Percentiles rank a stretch among this genome's conserved stretches.
Evolutionary conservation across 345 rosid genomes (phyloP).

Genomic region (Schrenkiella parvula): DNA sequence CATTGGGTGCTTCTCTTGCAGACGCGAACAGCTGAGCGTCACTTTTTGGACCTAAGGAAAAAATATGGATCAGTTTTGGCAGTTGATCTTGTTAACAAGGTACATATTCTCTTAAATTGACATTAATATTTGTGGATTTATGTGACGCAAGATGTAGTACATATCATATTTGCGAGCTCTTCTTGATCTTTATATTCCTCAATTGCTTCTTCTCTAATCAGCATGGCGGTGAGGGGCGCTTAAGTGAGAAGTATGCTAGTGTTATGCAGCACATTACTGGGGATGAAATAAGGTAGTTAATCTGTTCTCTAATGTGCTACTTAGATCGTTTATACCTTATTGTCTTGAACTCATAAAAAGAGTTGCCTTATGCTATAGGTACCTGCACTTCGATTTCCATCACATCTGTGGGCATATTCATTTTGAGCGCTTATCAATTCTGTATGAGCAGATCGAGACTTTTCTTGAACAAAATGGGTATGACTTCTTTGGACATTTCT

Average conservation of each 20-base stretch:
- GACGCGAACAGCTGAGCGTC: constrained; percentile 78
- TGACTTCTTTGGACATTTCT: constrained; percentile 4
- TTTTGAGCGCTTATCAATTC: constrained; percentile 93
- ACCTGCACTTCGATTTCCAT: constrained; percentile 95
- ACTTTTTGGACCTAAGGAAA: constrained; percentile 90
- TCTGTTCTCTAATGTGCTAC: constrained; percentile 29
- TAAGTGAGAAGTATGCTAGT: constrained; percentile 66
- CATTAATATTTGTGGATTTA: background rate
- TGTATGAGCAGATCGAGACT: constrained; percentile 76
- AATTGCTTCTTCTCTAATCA: constrained; percentile 39
- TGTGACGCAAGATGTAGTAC: constrained; percentile 20
- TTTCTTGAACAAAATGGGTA: constrained; percentile 89
- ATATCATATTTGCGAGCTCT: background rate
- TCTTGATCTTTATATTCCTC: constrained; percentile 6
- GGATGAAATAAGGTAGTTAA: constrained; percentile 83
- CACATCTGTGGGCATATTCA: constrained; percentile 88
- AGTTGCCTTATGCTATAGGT: constrained; percentile 48
- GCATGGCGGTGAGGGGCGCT: constrained; percentile 95
- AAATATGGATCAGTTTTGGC: constrained; percentile 80
- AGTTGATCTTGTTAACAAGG: constrained; percentile 90
- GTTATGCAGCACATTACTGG: constrained; percentile 59
- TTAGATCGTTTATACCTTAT: background rate
- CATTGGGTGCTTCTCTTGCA: constrained; percentile 33
- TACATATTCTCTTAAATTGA: constrained; percentile 26
- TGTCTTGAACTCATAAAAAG: constrained; percentile 14